Evolutionary conservation across 495 filamentous ascomycete species (phyloP), one percentile per base, ranked within the genome.

Genomic region (Lentithecium fluviatile): DNA sequence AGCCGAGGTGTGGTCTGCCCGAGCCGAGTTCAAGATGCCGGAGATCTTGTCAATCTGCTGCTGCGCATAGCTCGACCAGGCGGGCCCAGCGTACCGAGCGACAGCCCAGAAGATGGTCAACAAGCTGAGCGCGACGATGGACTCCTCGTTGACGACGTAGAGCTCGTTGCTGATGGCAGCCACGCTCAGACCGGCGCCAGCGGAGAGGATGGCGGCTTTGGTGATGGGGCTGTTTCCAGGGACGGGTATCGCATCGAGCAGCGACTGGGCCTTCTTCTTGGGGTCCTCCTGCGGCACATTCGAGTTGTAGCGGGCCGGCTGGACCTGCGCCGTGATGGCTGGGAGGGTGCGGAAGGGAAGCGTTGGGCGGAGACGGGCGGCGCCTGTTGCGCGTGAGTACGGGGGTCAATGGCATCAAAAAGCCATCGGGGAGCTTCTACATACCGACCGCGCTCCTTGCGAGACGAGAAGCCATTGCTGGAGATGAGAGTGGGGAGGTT

Each of bases 91-190:
- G 75, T 89, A 97, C 77, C 95, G 91, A 74, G 83, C 90, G 67
- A 96, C 81, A 52, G 85, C 90, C 69, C 78, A 88, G 85, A 95
- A 97, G 61, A 97, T 87, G 70, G 85, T 90, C 69, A 97, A 79
- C 59, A 97, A 79, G 73, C 85, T 90, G 78, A 99, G 81, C 54
- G 88, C 88, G 68, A 95, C 88, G 69, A 99, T 85, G 58, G 91
- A 83, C 81, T 99, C 95, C 81, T 97, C 93, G 79, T 97, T 99
- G 76, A 99, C 81, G 74, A 99, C 90, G 76, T 97, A 99, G 80
- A 97, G 87, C 81, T 99, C 95, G 78, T 96, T 99, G 86, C 88
- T 93, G 79, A 99, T 91, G 71, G 94, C 95, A 71, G 91, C 94
- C 70, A 96, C 82, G 67, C 89, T 91, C 62, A 92, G 72, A 79